Base-by-base conservation (phyloP, 192 early-diverging fungal species). In the Linnemannia zychae region DNA sequence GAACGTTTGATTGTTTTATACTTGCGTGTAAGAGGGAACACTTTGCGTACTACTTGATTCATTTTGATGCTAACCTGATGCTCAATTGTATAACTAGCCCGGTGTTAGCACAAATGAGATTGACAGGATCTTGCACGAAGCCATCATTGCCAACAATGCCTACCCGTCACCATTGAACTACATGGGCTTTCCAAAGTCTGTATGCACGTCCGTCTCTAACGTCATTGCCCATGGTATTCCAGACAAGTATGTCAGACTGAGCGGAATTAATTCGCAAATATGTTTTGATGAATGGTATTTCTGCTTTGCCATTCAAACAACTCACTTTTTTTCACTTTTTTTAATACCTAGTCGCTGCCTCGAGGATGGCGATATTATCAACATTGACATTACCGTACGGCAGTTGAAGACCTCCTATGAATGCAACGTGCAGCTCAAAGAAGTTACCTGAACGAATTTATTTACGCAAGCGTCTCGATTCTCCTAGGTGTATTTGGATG, bases 161-260 rank as follows among this genome's bases (percentile, higher is more conserved):
- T 99, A 99, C 81, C 99, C 99, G 34, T 99, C 97, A 16, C 97
- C 99, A 67, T 89, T 99, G 38, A 99, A 99, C 90, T 99, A 99
- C 90, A 95, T 96, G 88, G 85, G 92, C 50, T 99, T 99, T 86
- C 99, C 99, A 16, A 99, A 99, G 87, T 98, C 97, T 60, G 92
- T 95, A 76, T 99, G 99, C 91, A 98, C 95, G 66, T 92, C 83
- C 0, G 70, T 85, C 1, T 85, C 83, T 1, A 85, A 85, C 31
- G 97, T 98, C 28, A 97, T 99, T 76, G 99, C 98, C 79, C 99
- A 99, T 79, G 98, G 97, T 63, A 99, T 99, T 72, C 99, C 99
- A 17, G 99, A 99, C 74, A 57, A 75, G 83, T 85, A 84, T 67
- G 60, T 20, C 20, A 20, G n/a, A 4, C 67, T 16, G 22, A 36